These are phyloP conservation scores for Oryza coarctata DNA, from an alignment of 176 grass and related monocot genomes.

Conservation along the genomic window DNA sequence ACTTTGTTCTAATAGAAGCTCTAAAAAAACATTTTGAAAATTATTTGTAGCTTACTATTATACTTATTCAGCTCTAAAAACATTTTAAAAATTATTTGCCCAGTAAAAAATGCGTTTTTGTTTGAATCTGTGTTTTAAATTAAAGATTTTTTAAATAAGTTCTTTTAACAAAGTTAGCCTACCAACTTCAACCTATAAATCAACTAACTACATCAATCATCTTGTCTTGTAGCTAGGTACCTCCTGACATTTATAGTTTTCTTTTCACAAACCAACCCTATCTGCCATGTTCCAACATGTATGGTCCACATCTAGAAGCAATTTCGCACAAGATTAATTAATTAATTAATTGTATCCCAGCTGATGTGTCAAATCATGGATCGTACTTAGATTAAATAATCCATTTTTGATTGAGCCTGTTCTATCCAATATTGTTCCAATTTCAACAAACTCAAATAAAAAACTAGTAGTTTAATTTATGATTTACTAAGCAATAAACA, in stretches of 20 bases:
- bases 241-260: not conserved
- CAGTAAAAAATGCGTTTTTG: too few species aligned
- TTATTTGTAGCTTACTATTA: too few species aligned
- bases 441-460: not conserved
- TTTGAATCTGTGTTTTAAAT: not conserved
- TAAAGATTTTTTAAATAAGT: not conserved
- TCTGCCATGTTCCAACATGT: not conserved
- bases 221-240: not conserved
- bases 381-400: not conserved
- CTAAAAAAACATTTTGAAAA: not conserved
- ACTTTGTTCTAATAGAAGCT: too few species aligned
- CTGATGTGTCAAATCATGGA: not conserved
- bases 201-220: not conserved
- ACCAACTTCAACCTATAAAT: conserved; percentile 39
- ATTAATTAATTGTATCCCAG: not conserved
- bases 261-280: not conserved
- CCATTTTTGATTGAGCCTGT: not conserved
- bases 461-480: not conserved
- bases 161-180: not conserved
- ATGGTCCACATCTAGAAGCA: not conserved
- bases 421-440: not conserved
- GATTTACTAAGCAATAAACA: not conserved
- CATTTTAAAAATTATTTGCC: not conserved
- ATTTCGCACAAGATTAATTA: not conserved
- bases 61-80: too few species aligned